phyloP scores from a whole-genome alignment of 441 rosid genomes.

The Adansonia gregorii region DNA sequence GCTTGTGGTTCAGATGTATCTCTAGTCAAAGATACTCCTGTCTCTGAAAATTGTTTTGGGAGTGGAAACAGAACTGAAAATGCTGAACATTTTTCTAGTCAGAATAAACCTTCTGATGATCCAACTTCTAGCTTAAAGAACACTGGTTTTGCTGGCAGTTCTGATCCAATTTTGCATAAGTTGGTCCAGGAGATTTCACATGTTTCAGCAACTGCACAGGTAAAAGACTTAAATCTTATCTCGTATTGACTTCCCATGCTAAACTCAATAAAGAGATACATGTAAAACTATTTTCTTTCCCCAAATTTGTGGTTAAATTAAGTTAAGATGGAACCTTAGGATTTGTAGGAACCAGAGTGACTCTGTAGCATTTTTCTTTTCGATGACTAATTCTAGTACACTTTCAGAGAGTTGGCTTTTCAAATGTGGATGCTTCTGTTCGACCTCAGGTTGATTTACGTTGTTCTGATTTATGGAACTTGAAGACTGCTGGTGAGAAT shows the following conservation, averaged over 20 bases:
- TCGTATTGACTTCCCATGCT: constrained; percentile 15
- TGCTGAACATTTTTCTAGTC: constrained; percentile 26
- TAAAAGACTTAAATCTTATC: constrained; percentile 25
- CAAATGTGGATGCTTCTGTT: constrained; percentile 27
- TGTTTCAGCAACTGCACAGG: constrained; percentile 37
- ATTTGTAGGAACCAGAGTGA: neutral
- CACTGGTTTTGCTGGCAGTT: constrained; percentile 24
- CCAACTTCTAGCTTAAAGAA: constrained; percentile 26
- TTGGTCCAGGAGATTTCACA: constrained; percentile 32
- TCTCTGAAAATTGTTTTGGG: constrained; percentile 29
- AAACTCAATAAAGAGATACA: neutral
- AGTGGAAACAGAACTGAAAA: constrained; percentile 29
- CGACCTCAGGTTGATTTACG: constrained; percentile 36
- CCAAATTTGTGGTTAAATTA: neutral
- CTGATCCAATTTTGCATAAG: constrained; percentile 31
- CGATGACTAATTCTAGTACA: constrained; percentile 20
- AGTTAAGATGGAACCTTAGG: constrained; percentile 22
- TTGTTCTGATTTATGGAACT: constrained; percentile 31
- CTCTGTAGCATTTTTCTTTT: constrained; percentile 8
- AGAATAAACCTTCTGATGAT: constrained; percentile 26
- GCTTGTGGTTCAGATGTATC: constrained; percentile 41
- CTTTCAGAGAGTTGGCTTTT: constrained; percentile 36
- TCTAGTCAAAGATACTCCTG: constrained; percentile 54
- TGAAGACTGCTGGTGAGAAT: constrained; percentile 40
- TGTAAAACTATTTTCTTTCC: neutral